A percentile compares a stretch with the other conserved stretches of the same genome.
phyloP scores from a whole-genome alignment of 1,139 yeast species.

The Wickerhamomyces sp. region DNA sequence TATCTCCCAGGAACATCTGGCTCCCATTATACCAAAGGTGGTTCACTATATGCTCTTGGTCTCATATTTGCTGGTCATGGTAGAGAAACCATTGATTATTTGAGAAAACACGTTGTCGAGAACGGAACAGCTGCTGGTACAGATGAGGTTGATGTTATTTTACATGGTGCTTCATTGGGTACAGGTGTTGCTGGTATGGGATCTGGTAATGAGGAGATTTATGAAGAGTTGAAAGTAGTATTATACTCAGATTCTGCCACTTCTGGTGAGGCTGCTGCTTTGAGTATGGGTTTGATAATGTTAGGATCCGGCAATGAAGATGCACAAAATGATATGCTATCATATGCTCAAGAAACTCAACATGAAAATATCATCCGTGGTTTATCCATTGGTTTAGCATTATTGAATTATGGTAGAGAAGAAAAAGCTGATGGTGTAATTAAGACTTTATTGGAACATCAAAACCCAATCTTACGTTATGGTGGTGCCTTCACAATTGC shows the following conservation, averaged over 20 bases:
- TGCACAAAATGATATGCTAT: constrained; percentile 77
- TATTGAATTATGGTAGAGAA: constrained; percentile 82
- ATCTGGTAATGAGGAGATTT: constrained; percentile 64
- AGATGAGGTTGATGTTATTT: constrained; percentile 76
- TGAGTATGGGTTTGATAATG: constrained; percentile 95
- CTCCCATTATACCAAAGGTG: constrained; percentile 91
- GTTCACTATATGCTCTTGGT: constrained; percentile 90
- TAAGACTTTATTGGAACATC: constrained; percentile 63
- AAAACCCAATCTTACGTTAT: constrained; percentile 81
- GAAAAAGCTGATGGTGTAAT: constrained; percentile 74
- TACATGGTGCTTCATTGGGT: constrained; percentile 96
- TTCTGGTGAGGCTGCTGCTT: constrained; percentile 95
- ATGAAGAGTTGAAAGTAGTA: constrained; percentile 80
- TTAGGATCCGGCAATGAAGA: constrained; percentile 81
- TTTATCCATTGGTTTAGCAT: constrained; percentile 82
- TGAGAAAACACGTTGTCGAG: constrained; percentile 69
- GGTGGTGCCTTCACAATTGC: constrained; percentile 96
- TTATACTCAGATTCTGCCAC: constrained; percentile 88
- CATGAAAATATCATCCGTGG: constrained; percentile 95
- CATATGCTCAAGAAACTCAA: constrained; percentile 92
- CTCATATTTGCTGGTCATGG: constrained; percentile 96
- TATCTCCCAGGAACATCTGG: constrained; percentile 81
- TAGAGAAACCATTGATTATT: constrained; percentile 75
- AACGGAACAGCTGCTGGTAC: constrained; percentile 62
- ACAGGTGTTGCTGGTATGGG: constrained; percentile 98